Percentiles rank a stretch among this genome's conserved stretches.
These are phyloP conservation scores for Citrus hindsii DNA, from an alignment of 345 rosid genomes.

Conservation along the genomic window DNA sequence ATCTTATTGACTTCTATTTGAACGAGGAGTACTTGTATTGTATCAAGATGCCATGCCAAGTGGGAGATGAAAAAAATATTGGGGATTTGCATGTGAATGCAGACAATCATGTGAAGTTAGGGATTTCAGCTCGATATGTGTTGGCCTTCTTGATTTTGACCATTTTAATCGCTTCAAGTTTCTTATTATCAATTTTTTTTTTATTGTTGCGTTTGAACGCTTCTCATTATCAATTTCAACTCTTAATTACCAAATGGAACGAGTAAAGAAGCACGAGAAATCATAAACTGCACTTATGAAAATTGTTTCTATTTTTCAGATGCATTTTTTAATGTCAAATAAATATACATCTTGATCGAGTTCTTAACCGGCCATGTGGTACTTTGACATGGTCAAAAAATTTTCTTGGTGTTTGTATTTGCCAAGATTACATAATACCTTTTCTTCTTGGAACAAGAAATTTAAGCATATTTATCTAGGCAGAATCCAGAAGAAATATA, in stretches of 20 bases:
- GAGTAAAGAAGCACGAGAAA: no score
- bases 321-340: no score
- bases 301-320: not conserved
- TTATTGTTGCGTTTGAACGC: not conserved
- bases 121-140: not conserved
- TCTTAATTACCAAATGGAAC: not conserved
- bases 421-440: no score
- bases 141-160: slow-evolving; percentile 16
- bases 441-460: not conserved
- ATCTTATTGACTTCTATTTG: slow-evolving; percentile 37
- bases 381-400: not conserved
- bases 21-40: slow-evolving; percentile 19
- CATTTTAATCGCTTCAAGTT: not conserved
- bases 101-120: slow-evolving; percentile 28
- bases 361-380: not conserved
- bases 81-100: slow-evolving; percentile 17
- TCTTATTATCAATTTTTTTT: not conserved
- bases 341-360: no score
- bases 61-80: not conserved
- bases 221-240: not conserved
- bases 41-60: slow-evolving; percentile 17
- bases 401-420: not conserved
- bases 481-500: not conserved
- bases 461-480: not conserved
- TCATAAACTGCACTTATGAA: not conserved